These are phyloP conservation scores for Cardiospermum halicacabum DNA, from an alignment of 345 rosid species.

Conservation along the genomic window DNA sequence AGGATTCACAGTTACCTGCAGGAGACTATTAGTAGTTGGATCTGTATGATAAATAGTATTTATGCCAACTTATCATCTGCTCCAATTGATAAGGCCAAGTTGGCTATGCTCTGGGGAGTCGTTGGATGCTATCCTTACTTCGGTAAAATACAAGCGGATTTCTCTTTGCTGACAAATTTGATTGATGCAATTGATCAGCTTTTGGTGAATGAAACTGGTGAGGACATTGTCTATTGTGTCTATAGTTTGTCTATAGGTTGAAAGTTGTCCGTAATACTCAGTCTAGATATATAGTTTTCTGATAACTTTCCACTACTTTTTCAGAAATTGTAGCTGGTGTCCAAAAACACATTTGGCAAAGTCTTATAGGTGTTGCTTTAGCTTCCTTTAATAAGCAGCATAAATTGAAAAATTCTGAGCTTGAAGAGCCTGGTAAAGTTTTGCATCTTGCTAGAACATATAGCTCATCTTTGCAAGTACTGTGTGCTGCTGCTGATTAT, in stretches of 20 bases:
- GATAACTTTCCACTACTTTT: slow-evolving; percentile 17
- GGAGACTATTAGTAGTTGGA: slow-evolving; percentile 27
- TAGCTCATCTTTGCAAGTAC: slow-evolving; percentile 60
- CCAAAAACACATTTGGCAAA: slow-evolving; percentile 53
- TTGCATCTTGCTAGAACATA: slow-evolving; percentile 53
- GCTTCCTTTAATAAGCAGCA: slow-evolving; percentile 38
- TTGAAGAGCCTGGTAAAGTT: slow-evolving; percentile 46
- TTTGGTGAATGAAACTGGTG: slow-evolving; percentile 46
- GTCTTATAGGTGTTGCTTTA: slow-evolving; percentile 67
- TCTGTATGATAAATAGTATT: slow-evolving; percentile 29
- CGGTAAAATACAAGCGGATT: slow-evolving; percentile 29
- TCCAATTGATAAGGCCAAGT: slow-evolving; percentile 29
- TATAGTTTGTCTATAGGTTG: not conserved
- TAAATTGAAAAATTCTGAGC: slow-evolving; percentile 20
- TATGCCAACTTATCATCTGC: slow-evolving; percentile 24
- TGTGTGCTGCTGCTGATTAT: slow-evolving; percentile 70
- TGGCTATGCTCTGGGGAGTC: slow-evolving; percentile 72
- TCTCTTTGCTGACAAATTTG: slow-evolving; percentile 43
- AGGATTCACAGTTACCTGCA: slow-evolving; percentile 42
- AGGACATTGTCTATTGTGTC: slow-evolving; percentile 15
- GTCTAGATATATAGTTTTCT: slow-evolving; percentile 3
- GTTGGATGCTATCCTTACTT: slow-evolving; percentile 59
- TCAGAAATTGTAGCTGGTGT: slow-evolving; percentile 52
- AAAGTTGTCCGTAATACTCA: not conserved
- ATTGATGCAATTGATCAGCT: slow-evolving; percentile 48